Percentiles rank a stretch among this genome's conserved stretches.
Evolutionary conservation across 257 asterid genomes (phyloP).

Genomic region (Primulina eburnea): DNA sequence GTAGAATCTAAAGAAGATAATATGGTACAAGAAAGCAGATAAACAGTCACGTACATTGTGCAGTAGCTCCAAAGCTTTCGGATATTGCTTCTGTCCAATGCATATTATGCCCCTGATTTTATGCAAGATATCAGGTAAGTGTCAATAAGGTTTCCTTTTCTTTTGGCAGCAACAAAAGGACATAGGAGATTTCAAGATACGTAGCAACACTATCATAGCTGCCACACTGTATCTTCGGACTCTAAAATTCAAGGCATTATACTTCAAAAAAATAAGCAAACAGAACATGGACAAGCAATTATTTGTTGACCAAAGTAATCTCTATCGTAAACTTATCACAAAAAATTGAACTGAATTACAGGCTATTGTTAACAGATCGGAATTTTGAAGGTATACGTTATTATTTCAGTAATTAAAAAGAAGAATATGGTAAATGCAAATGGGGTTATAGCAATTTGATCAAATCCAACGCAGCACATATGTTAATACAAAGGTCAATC

Average conservation of each 20-base stretch:
- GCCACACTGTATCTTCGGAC: slow-evolving; percentile 15
- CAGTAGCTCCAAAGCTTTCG: slow-evolving; percentile 80
- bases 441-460: neutral
- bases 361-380: neutral
- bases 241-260: slow-evolving; percentile 9
- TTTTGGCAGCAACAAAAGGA: neutral
- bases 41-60: slow-evolving; percentile 59
- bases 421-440: neutral
- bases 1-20: slow-evolving; percentile 10
- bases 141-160: slow-evolving; percentile 1
- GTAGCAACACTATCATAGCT: neutral
- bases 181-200: slow-evolving; percentile 12
- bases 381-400: neutral
- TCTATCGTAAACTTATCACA: no score
- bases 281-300: neutral
- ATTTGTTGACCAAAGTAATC: slow-evolving; percentile 8
- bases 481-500: slow-evolving; percentile 5
- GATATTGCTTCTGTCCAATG: slow-evolving; percentile 83
- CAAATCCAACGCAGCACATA: neutral
- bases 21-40: slow-evolving; percentile 1
- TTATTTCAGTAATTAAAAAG: neutral
- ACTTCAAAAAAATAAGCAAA: slow-evolving; percentile 10
- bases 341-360: neutral
- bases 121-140: slow-evolving; percentile 26
- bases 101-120: slow-evolving; percentile 80